Evolutionary conservation across 164 flowering plant species (phyloP).

Genomic region (Buxus sempervirens): DNA sequence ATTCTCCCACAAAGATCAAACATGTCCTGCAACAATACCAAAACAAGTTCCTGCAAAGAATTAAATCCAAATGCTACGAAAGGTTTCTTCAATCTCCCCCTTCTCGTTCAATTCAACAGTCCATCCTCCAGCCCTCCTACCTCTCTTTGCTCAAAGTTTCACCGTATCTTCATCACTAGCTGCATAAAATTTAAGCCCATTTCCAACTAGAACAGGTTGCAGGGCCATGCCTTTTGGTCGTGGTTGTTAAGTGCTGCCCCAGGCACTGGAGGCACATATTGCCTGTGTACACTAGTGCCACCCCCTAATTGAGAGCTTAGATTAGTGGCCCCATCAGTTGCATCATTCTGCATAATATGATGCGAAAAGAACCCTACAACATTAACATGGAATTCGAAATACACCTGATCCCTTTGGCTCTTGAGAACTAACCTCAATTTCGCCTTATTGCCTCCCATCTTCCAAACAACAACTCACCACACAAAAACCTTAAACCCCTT

Average conservation of each 20-base stretch:
- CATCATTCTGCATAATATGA: slow-evolving; percentile 38
- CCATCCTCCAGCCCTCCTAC: slow-evolving; percentile 87
- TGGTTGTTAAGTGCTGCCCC: slow-evolving; percentile 68
- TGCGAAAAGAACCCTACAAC: too few relatives aligned
- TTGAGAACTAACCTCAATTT: too few relatives aligned
- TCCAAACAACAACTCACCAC: too few relatives aligned
- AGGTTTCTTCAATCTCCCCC: too few relatives aligned
- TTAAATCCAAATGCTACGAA: too few relatives aligned
- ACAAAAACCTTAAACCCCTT: too few relatives aligned
- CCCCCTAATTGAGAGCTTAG: slow-evolving; percentile 45
- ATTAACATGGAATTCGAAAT: too few relatives aligned
- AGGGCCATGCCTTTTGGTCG: slow-evolving; percentile 72
- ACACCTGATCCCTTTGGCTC: too few relatives aligned
- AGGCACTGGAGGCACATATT: slow-evolving; percentile 73
- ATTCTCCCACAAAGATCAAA: too few relatives aligned
- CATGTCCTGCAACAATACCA: too few relatives aligned
- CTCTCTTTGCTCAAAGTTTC: slow-evolving; percentile 72
- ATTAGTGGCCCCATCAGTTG: slow-evolving; percentile 51
- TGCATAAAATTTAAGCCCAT: slow-evolving; percentile 40
- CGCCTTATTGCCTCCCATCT: too few relatives aligned
- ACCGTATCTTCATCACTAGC: slow-evolving; percentile 59
- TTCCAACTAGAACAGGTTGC: slow-evolving; percentile 67
- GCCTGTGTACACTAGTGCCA: slow-evolving; percentile 43
- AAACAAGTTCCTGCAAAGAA: too few relatives aligned
- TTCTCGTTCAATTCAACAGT: slow-evolving; percentile 57